Evolutionary conservation across 805 yeast species (phyloP), one percentile per base, ranked within the genome.

Genomic region (Gaillardinia entomophila): DNA sequence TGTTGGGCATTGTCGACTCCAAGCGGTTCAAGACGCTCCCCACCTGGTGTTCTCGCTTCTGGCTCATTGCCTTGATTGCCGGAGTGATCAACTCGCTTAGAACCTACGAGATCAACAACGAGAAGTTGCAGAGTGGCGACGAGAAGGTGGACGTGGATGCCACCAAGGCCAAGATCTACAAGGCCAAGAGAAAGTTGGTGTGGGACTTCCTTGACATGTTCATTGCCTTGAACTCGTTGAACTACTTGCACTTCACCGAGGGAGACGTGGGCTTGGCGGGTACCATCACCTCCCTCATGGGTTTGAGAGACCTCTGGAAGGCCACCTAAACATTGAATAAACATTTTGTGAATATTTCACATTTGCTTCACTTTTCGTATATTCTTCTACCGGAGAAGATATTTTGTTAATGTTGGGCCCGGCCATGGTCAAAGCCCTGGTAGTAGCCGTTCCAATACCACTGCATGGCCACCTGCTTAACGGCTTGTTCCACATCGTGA

Each of bases 181-280:
- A 61, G 31, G 75, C 82, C 11, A 64, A 69, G 45, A 71, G 80
- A 48, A 84, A 78, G 60, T 61, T 86, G 38, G 57, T 81, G 18
- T 84, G 90, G 85, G 90, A 87, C 53, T 54, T 72, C 8, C 70
- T 82, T 40, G 97, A 89, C 60, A 53, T 75, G 41, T 68, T 82
- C 41, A 80, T 89, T 48, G 95, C 92, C 10, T 62, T 80, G 51
- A 78, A 82, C 57, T 74, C 78, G 33, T 71, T 84, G 57, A 68
- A 73, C 36, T 61, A 66, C 58, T 62, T 82, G 46, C 67, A 68
- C 45, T 64, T 77, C 47, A 75, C 78, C 53, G 96, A 89, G 46
- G 92, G 94, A 31, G 69, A 79, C 26, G 75, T 87, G 31, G 96
- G 95, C 24, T 61, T 79, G 36, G 87, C 92, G 24, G 97, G 97